A percentile compares a stretch with the other conserved stretches of the same genome.
Conservation (phyloP, 1,139 yeast genomes). For the Debaryomyces singareniensis region DNA sequence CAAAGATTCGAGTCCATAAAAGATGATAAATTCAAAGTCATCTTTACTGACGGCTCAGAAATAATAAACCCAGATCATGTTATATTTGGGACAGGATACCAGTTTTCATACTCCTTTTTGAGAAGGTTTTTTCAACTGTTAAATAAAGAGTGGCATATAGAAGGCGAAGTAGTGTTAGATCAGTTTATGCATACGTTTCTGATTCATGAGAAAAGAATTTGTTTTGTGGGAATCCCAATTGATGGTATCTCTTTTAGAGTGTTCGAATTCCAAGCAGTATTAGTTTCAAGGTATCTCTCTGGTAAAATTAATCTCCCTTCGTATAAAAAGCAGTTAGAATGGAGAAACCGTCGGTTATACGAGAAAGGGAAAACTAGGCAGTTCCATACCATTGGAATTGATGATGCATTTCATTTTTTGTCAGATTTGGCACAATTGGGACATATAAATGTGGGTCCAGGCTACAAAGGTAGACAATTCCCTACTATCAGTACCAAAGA, state of each 20-base stretch:
- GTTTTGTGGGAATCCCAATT: slow-evolving; percentile 35
- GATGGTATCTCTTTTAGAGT: slow-evolving; percentile 35
- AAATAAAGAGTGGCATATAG: slow-evolving; percentile 7
- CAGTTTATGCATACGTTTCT: slow-evolving; percentile 34
- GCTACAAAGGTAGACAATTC: slow-evolving; percentile 24
- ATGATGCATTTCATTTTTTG: slow-evolving; percentile 17
- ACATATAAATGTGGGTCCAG: slow-evolving; percentile 13
- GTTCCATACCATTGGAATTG: slow-evolving; percentile 34
- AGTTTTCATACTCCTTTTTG: slow-evolving; percentile 37
- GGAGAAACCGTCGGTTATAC: slow-evolving; percentile 22
- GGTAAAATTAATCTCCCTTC: slow-evolving; percentile 27
- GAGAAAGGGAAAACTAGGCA: slow-evolving; percentile 29
- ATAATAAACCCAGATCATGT: slow-evolving; percentile 26
- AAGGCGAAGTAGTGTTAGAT: slow-evolving; percentile 18
- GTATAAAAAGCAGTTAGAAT: slow-evolving; percentile 18
- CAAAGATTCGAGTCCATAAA: slow-evolving; percentile 14
- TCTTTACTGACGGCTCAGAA: slow-evolving; percentile 23
- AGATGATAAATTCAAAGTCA: slow-evolving; percentile 12
- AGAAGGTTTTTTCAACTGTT: slow-evolving; percentile 8
- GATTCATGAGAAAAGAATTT: slow-evolving; percentile 26
- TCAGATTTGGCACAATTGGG: slow-evolving; percentile 22
- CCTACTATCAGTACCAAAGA: slow-evolving; percentile 26
- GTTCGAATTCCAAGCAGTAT: slow-evolving; percentile 38
- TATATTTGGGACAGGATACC: slow-evolving; percentile 41
- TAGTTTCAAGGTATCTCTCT: slow-evolving; percentile 26